Evolutionary conservation across 2,329 filamentous ascomycete genomes (phyloP), one percentile per base, ranked within the genome.

Genomic region (Neonectria sp.): DNA sequence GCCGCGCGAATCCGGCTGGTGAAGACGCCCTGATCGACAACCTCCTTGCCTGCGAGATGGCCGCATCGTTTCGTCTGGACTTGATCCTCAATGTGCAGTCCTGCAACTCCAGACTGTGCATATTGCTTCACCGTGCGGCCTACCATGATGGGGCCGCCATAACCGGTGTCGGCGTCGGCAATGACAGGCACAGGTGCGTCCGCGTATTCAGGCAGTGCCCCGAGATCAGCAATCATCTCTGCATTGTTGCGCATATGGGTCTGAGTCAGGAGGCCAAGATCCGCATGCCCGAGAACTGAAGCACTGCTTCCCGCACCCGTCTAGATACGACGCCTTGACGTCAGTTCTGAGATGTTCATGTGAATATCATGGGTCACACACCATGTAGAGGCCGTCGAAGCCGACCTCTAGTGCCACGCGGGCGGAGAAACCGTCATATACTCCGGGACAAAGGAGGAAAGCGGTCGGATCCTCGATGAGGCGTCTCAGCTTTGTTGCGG

Each of bases 1-100:
- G 89, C 88, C 0, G 90, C 89, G 1, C 85, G 81, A 72, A 92
- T 88, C 0, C 90, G 83, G 17, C 82, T 77, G 24, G 84, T 75
- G 70, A 84, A 91, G 27, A 84, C 84, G 1, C 86, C 83, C 0
- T 76, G 67, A 1, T 79, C 73, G 15, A 92, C 90, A 17, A 92
- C 79, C 65, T 88, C 82, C 77, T 92, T 92, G 60, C 88, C 88
- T 1, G 79, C 77, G 1, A 92, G 81, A 74, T 92, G 90, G 0
- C 90, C 90, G 75, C 90, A 92, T 11, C 89, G 86, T 79, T 92
- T 92, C 52, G 84, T 87, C 46, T 85, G 80, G n/a, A 91, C 83
- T 79, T 92, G 89, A 77, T 91, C 89, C 76, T 91, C 89, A 63
- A 91, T 84, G 72, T 91, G 89, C 29, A 90, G 79, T 0, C 82